Conservation (phyloP, 371 early-diverging fungal species). For the Mucor plumbeus region DNA sequence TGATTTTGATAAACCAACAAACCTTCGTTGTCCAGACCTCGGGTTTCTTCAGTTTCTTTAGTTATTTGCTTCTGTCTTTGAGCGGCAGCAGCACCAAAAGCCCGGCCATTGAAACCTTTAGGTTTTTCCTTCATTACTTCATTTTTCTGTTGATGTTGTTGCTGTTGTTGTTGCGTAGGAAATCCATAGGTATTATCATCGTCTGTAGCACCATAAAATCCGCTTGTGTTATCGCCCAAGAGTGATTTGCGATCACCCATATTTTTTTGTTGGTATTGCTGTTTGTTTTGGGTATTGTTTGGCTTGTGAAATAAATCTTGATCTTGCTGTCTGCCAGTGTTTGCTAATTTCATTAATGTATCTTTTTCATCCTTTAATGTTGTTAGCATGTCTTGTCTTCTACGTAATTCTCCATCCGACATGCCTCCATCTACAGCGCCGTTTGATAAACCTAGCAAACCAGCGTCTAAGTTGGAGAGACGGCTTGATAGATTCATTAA, state of each 20-base stretch:
- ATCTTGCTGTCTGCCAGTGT: conserved; percentile 54
- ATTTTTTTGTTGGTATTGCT: conserved; percentile 12
- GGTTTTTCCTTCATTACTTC: conserved; percentile 7
- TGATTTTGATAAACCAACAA: conserved; percentile 78
- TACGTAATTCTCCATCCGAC: conserved; percentile 74
- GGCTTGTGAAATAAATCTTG: conserved; percentile 29
- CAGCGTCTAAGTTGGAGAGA: conserved; percentile 61
- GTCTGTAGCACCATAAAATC: conserved; percentile 9
- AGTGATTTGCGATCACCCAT: conserved; percentile 30
- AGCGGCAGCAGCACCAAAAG: conserved; percentile 70
- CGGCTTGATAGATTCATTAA: conserved; percentile 59
- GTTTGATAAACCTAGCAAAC: conserved; percentile 57
- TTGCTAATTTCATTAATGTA: conserved; percentile 60
- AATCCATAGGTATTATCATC: conserved; percentile 28
- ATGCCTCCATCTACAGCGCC: conserved; percentile 30
- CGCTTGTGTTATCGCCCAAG: conserved; percentile 21
- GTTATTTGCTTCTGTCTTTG: conserved; percentile 34
- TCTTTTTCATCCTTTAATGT: conserved; percentile 76
- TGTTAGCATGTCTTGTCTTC: conserved; percentile 80
- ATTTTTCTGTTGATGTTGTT: conserved; percentile 11
- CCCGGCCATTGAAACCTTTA: conserved; percentile 46
- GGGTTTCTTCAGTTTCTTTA: conserved; percentile 78
- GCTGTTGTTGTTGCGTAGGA: conserved; percentile 11
- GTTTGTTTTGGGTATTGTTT: conserved; percentile 7
- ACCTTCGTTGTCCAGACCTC: conserved; percentile 76